Percentiles rank a stretch among this genome's conserved stretches.
phyloP scores from a whole-genome alignment of 331 rosid genomes.

The Cydonia oblonga region DNA sequence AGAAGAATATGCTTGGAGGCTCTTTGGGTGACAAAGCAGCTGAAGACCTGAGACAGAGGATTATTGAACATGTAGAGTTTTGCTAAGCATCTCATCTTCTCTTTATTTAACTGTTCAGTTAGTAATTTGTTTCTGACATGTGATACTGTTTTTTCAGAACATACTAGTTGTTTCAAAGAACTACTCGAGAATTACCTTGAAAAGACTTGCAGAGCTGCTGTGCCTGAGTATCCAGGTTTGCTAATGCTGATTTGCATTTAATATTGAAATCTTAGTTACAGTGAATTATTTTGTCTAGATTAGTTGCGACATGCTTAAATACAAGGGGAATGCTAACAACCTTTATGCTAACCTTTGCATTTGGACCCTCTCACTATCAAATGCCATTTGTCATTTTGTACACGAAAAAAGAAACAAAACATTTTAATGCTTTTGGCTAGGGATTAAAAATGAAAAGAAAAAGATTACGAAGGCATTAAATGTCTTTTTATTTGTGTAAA shows the following conservation, averaged over 20 bases:
- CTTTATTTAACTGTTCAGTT: constrained; percentile 6
- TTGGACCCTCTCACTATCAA: too few species aligned
- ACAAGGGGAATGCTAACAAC: neutral
- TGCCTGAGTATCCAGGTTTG: constrained; percentile 83
- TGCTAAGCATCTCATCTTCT: neutral
- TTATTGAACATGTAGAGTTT: constrained; percentile 74
- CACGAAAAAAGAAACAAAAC: too few species aligned
- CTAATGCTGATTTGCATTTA: neutral
- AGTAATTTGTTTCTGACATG: neutral
- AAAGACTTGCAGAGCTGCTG: constrained; percentile 79
- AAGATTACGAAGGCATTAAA: too few species aligned
- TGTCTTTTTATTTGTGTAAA: too few species aligned
- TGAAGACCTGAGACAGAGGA: constrained; percentile 77
- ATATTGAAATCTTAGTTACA: neutral
- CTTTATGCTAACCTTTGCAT: too few species aligned
- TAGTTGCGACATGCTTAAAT: neutral
- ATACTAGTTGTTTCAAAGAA: constrained; percentile 90
- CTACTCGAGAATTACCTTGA: constrained; percentile 69
- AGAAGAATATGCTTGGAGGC: constrained; percentile 64
- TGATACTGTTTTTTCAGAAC: constrained; percentile 40
- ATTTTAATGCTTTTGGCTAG: too few species aligned
- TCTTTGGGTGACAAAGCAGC: constrained; percentile 73
- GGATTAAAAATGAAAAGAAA: too few species aligned
- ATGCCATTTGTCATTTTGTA: too few species aligned
- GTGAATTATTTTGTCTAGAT: neutral